These are phyloP conservation scores for Hansenula lynferdii DNA, from an alignment of 1,139 yeast species.

Conservation along the genomic window DNA sequence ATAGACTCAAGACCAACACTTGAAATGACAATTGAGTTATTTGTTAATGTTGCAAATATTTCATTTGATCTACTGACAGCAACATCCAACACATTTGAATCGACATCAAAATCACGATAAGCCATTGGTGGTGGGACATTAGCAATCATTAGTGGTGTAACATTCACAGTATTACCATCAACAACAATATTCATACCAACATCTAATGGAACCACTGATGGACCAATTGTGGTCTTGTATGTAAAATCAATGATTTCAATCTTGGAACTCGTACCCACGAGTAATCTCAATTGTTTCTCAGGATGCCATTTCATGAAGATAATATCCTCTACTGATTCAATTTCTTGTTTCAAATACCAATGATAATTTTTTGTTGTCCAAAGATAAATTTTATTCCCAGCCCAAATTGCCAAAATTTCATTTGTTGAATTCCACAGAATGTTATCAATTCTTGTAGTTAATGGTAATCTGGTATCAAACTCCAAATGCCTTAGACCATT, in stretches of 20 bases:
- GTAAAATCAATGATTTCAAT: slow-evolving; percentile 70
- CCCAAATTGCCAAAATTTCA: slow-evolving; percentile 68
- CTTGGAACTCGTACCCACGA: slow-evolving; percentile 50
- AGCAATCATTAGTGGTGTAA: slow-evolving; percentile 82
- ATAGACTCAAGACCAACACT: slow-evolving; percentile 31
- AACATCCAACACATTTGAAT: slow-evolving; percentile 52
- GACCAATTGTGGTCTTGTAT: slow-evolving; percentile 61
- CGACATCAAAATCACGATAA: slow-evolving; percentile 57
- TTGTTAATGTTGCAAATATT: slow-evolving; percentile 52
- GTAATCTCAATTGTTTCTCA: slow-evolving; percentile 73
- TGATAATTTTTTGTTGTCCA: slow-evolving; percentile 95
- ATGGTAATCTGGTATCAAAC: slow-evolving; percentile 62
- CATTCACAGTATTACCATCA: slow-evolving; percentile 68
- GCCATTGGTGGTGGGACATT: slow-evolving; percentile 95
- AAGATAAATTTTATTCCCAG: slow-evolving; percentile 59
- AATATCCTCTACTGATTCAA: slow-evolving; percentile 34
- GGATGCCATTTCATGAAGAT: slow-evolving; percentile 76
- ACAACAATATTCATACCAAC: slow-evolving; percentile 75
- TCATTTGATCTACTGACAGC: slow-evolving; percentile 63
- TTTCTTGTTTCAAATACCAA: slow-evolving; percentile 89
- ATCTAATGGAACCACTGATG: slow-evolving; percentile 63
- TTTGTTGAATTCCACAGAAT: slow-evolving; percentile 82
- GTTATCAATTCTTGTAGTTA: slow-evolving; percentile 42
- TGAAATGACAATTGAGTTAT: slow-evolving; percentile 37
- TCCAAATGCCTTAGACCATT: slow-evolving; percentile 93